A percentile compares a stretch with the other conserved stretches of the same genome.
These are phyloP conservation scores for Phialophora expanda DNA, from an alignment of 2,329 filamentous ascomycete genomes.

Conservation along the genomic window DNA sequence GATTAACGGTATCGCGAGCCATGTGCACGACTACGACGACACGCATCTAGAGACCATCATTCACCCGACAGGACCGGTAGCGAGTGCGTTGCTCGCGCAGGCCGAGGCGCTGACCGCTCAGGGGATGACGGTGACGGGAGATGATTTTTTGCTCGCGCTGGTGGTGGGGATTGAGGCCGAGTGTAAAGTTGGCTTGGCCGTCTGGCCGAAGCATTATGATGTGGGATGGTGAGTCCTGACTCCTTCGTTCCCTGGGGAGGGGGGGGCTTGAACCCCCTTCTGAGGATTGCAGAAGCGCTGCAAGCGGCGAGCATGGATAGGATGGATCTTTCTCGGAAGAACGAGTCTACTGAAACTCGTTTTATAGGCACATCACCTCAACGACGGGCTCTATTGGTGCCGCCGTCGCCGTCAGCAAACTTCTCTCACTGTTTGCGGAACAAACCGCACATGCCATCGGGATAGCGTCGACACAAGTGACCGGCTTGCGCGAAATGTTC, in stretches of 20 bases:
- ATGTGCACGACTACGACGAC: constrained; percentile 64
- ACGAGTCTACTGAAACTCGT: not conserved
- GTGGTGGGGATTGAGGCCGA: constrained; percentile 59
- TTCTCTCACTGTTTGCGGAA: constrained; percentile 49
- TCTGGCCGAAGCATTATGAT: constrained; percentile 62
- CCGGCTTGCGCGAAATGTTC: constrained; percentile 61
- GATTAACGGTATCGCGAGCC: constrained; percentile 61
- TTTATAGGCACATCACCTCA: constrained; percentile 55
- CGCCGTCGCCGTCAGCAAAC: constrained; percentile 58
- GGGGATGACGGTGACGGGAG: constrained; percentile 46
- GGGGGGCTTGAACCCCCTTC: not conserved
- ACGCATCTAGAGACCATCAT: constrained; percentile 63
- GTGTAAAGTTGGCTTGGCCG: constrained; percentile 59
- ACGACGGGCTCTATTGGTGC: constrained; percentile 60
- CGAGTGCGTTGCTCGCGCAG: constrained; percentile 57
- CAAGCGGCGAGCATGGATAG: not conserved
- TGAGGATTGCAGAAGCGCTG: not conserved
- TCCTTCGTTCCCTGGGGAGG: not conserved
- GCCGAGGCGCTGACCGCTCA: constrained; percentile 48
- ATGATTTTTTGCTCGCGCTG: constrained; percentile 58
- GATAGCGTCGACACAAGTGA: constrained; percentile 59
- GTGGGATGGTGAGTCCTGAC: constrained; percentile 53
- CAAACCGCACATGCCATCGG: constrained; percentile 59
- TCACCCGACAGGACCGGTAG: constrained; percentile 60
- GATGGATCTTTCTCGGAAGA: not conserved